Evolutionary conservation across 2,329 filamentous ascomycete genomes (phyloP).

Genomic region (Drechslerella stenobrocha): DNA sequence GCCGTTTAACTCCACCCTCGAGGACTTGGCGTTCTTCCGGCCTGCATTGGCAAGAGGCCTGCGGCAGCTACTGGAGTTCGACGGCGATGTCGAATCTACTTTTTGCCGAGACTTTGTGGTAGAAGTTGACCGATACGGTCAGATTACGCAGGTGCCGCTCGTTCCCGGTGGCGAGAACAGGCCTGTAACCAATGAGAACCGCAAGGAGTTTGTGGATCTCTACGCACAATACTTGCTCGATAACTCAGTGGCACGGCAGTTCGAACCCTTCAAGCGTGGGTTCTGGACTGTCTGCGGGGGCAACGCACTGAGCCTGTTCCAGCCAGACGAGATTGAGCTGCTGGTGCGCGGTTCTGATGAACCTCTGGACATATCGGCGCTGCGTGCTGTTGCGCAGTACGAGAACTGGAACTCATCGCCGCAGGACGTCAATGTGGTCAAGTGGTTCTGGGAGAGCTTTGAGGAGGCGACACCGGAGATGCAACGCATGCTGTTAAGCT

Average conservation of each 20-base stretch:
- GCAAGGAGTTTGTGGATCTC: slow-evolving; percentile 81
- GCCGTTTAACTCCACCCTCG: slow-evolving; percentile 71
- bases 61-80: slow-evolving; percentile 74
- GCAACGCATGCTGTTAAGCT: slow-evolving; percentile 78
- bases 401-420: slow-evolving; percentile 69
- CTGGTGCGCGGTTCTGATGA: slow-evolving; percentile 84
- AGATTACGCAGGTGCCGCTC: slow-evolving; percentile 68
- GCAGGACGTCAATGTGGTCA: slow-evolving; percentile 64
- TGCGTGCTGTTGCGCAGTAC: slow-evolving; percentile 77
- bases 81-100: slow-evolving; percentile 77
- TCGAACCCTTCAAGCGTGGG: slow-evolving; percentile 89
- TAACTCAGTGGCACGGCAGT: slow-evolving; percentile 75
- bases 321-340: slow-evolving; percentile 85
- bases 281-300: slow-evolving; percentile 91
- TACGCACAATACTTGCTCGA: slow-evolving; percentile 82
- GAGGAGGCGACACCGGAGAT: slow-evolving; percentile 66
- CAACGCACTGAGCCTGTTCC: slow-evolving; percentile 81
- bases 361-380: slow-evolving; percentile 72
- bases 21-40: slow-evolving; percentile 80
- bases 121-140: slow-evolving; percentile 75
- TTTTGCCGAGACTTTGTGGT: slow-evolving; percentile 83
- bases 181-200: slow-evolving; percentile 79
- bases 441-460: slow-evolving; percentile 90
- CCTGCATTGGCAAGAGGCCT: slow-evolving; percentile 76
- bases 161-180: slow-evolving; percentile 72